Evolutionary conservation across 75 land plant genomes (phyloP).

Genomic region (Pseudotsuga menziesii): DNA sequence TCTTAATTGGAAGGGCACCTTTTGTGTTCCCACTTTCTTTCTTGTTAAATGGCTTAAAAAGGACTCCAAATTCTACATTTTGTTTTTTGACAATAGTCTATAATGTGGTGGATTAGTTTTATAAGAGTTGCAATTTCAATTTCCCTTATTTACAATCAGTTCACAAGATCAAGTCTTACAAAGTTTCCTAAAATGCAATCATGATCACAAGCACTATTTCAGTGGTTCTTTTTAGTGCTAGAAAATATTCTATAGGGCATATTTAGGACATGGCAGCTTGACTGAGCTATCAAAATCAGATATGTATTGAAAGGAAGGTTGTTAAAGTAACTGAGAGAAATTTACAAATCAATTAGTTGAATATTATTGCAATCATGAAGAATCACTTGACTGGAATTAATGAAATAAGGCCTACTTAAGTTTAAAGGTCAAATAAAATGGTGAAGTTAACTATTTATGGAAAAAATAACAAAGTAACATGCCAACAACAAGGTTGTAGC

Average conservation of each 20-base stretch:
- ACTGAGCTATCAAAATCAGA: too few species aligned
- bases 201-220: conserved; percentile 91
- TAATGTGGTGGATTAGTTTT: conserved; percentile 95
- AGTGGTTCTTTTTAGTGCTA: conserved; percentile 80
- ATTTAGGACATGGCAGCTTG: too few species aligned
- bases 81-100: conserved; percentile 63
- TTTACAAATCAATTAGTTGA: too few species aligned
- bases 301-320: too few species aligned
- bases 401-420: too few species aligned
- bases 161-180: conserved; percentile 59
- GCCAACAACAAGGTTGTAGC: conserved; percentile 31
- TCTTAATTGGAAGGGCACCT: conserved; percentile 74
- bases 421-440: too few species aligned
- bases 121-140: conserved; percentile 92
- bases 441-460: too few species aligned
- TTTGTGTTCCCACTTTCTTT: conserved; percentile 89
- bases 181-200: conserved; percentile 53
- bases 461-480: neutral
- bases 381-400: too few species aligned
- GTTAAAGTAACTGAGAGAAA: too few species aligned
- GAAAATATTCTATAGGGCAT: too few species aligned
- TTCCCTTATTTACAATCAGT: conserved; percentile 92
- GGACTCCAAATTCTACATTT: conserved; percentile 39
- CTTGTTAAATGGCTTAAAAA: conserved; percentile 50
- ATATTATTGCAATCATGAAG: too few species aligned